Base-by-base conservation (phyloP, 345 rosid genomes). In the Gossypium bickii region DNA sequence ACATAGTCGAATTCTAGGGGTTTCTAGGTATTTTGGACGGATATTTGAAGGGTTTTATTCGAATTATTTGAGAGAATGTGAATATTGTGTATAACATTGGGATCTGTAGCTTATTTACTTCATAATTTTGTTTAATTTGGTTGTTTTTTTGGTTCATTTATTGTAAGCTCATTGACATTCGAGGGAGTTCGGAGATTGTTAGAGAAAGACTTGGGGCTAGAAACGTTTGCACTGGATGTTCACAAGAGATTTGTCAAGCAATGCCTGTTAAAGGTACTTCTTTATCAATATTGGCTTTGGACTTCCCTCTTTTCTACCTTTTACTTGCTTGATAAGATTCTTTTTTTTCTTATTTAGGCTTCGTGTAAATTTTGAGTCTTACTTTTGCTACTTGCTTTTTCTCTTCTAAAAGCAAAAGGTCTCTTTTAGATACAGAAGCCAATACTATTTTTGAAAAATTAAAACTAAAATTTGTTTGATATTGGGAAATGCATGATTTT, bases 171-270 rank as follows among this genome's bases (percentile, higher is more conserved):
- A 2, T 80, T 93, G 83, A 95, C 92, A 7, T 85, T 93, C 53
- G 96, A 85, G 87, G 93, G 93, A 52, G 96, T 91, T 67, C 85
- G 99, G 75, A 87, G 97, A 77, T 63, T 93, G 74, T 62, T 95
- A 57, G 99, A 95, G 92, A 85, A 89, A 83, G 93, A 90, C 80
- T 71, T 95, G 80, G 90, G 88, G 66, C 77, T 95, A 80, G 89
- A 88, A 71, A 78, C 71, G 72, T 82, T 62, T 80, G 90, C 90
- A 12, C 77, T 95, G 87, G 98, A 95, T 77, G 87, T 81, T 45
- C 92, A 91, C 71, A 93, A 89, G 88, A 86, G 87, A 79, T 87
- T 87, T 80, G 82, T 93, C 49, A 89, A 88, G 79, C 81, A 90
- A 45, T 82, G 86, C 76, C 78, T 95, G 67, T 58, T 78, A 45